These are phyloP conservation scores for Asterochloris sp. DNA, from an alignment of 139 green algal genomes.

Conservation along the genomic window DNA sequence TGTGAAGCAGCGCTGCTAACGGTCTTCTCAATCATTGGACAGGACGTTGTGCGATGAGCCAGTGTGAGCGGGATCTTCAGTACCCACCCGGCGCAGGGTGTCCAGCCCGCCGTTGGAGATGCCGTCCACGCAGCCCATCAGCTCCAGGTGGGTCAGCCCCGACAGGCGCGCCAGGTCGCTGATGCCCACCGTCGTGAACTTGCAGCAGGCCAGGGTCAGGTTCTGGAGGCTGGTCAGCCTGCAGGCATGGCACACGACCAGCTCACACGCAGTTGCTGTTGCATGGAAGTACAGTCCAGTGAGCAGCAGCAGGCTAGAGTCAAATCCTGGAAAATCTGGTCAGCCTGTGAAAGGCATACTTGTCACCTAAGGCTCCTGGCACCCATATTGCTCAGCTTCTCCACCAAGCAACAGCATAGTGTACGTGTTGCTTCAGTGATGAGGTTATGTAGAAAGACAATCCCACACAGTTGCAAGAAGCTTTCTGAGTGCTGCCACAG, in stretches of 20 bases:
- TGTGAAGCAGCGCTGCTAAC: too few species aligned
- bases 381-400: neutral
- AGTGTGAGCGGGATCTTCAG: too few species aligned
- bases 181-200: neutral
- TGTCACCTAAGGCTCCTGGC: neutral
- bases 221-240: neutral
- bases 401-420: too few species aligned
- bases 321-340: neutral
- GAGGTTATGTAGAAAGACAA: too few species aligned
- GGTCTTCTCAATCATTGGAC: too few species aligned
- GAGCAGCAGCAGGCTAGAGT: slow-evolving; percentile 1
- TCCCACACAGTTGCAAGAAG: too few species aligned
- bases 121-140: slow-evolving; percentile 13
- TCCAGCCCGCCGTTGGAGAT: neutral
- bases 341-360: slow-evolving; percentile 1
- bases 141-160: slow-evolving; percentile 5
- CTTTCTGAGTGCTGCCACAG: too few species aligned
- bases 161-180: neutral
- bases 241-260: too few species aligned
- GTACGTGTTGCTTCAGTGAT: too few species aligned
- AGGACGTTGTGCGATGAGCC: too few species aligned
- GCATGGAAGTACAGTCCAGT: too few species aligned
- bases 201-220: slow-evolving; percentile 6
- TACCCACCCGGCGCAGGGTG: neutral
- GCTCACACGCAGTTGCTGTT: too few species aligned